Evolutionary conservation across 768 basidiomycete genomes (phyloP).

Genomic region (Amanita phalloides): DNA sequence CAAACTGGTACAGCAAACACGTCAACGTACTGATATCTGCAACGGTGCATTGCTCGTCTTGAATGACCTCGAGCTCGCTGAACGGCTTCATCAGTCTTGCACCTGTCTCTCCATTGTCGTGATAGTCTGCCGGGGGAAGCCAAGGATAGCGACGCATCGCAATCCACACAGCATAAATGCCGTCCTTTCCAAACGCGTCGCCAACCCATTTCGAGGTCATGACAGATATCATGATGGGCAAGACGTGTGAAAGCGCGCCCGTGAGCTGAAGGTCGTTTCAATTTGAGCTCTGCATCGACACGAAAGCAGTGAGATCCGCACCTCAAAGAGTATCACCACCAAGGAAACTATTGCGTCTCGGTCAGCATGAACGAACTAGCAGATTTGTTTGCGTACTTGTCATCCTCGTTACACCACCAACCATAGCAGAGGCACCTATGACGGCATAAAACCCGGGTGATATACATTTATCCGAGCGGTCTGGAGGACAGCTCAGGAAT

Average conservation of each 20-base stretch:
- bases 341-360: slow-evolving; percentile 42
- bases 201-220: slow-evolving; percentile 73
- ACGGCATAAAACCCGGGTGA: slow-evolving; percentile 73
- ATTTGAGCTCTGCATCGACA: neutral
- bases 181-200: slow-evolving; percentile 58
- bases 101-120: slow-evolving; percentile 54
- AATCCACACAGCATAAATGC: slow-evolving; percentile 66
- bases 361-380: slow-evolving; percentile 2
- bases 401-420: slow-evolving; percentile 70
- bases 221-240: slow-evolving; percentile 74
- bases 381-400: slow-evolving; percentile 36
- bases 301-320: slow-evolving; percentile 10
- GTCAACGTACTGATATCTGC: slow-evolving; percentile 31
- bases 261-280: slow-evolving; percentile 37
- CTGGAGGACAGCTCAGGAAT: slow-evolving; percentile 63
- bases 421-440: slow-evolving; percentile 66
- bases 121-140: slow-evolving; percentile 55
- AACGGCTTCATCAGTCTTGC: slow-evolving; percentile 49
- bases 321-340: slow-evolving; percentile 72
- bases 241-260: slow-evolving; percentile 69
- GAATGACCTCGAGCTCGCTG: slow-evolving; percentile 37
- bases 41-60: slow-evolving; percentile 36
- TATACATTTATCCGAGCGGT: slow-evolving; percentile 55
- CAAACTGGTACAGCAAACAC: neutral
- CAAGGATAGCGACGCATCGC: slow-evolving; percentile 62